phyloP scores from a whole-genome alignment of 495 filamentous ascomycete species.

The Umbilicaria muhlenbergii region DNA sequence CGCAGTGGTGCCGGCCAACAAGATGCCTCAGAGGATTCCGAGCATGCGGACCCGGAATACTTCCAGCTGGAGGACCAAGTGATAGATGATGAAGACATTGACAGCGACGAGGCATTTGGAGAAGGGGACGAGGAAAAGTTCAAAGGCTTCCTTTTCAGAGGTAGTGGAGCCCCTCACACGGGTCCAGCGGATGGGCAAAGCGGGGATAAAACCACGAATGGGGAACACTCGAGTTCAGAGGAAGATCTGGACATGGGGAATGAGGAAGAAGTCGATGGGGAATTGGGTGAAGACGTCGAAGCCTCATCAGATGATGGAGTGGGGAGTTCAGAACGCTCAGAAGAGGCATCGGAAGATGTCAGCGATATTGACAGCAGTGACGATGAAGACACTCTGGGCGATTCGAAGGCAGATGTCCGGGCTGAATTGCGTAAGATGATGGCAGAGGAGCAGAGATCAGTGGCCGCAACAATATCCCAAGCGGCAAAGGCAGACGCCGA shows the following conservation, averaged over 20 bases:
- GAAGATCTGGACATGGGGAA: conserved; percentile 1
- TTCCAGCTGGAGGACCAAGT: conserved; percentile 7
- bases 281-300: conserved; percentile 14
- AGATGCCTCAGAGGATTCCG: conserved; percentile 19
- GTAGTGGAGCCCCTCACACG: conserved; percentile 22
- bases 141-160: conserved; percentile 33
- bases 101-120: conserved; percentile 45
- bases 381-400: conserved; percentile 19
- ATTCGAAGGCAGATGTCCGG: conserved; percentile 30
- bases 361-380: conserved; percentile 18
- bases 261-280: conserved; percentile 10
- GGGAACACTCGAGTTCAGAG: conserved; percentile 2
- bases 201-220: conserved; percentile 8
- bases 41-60: conserved; percentile 24
- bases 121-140: conserved; percentile 46
- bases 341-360: conserved; percentile 12
- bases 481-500: conserved; percentile 62
- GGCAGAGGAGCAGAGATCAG: conserved; percentile 51
- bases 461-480: conserved; percentile 52
- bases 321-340: conserved; percentile 19
- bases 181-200: not conserved
- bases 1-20: conserved; percentile 14
- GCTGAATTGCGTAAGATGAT: conserved; percentile 52
- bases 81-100: conserved; percentile 37
- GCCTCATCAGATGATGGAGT: conserved; percentile 13